These are phyloP conservation scores for Zangia roseola DNA, from an alignment of 768 basidiomycete species.

Conservation along the genomic window DNA sequence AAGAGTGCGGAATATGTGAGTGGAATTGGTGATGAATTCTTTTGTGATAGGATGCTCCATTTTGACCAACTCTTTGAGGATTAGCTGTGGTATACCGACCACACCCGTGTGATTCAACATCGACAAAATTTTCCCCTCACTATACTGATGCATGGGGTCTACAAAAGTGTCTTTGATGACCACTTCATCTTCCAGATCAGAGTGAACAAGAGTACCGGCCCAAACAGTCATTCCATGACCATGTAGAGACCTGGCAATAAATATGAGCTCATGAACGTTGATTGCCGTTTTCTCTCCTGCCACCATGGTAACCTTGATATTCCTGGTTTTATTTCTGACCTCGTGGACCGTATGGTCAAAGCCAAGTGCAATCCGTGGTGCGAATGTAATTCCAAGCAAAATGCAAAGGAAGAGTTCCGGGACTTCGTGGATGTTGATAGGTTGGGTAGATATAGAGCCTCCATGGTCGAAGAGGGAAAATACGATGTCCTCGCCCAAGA, in stretches of 20 bases:
- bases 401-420: background rate
- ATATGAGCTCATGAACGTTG: background rate
- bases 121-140: too few species aligned
- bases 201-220: background rate
- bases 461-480: background rate
- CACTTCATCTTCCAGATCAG: too few species aligned
- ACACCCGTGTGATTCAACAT: too few species aligned
- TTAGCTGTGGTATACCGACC: too few species aligned
- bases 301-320: background rate
- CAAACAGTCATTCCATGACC: background rate
- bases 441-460: background rate
- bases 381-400: background rate
- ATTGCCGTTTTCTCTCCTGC: background rate
- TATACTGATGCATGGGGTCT: too few species aligned
- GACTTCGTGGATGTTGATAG: background rate
- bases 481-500: background rate
- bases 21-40: too few species aligned
- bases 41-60: too few species aligned
- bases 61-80: too few species aligned
- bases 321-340: background rate
- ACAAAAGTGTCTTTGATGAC: too few species aligned
- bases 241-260: background rate
- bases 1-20: too few species aligned
- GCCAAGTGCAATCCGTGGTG: background rate
- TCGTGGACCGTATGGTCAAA: background rate